A percentile compares a stretch with the other conserved stretches of the same genome.
These are phyloP conservation scores for Aspergillus taichungensis DNA, from an alignment of 495 filamentous ascomycete species.

Conservation along the genomic window DNA sequence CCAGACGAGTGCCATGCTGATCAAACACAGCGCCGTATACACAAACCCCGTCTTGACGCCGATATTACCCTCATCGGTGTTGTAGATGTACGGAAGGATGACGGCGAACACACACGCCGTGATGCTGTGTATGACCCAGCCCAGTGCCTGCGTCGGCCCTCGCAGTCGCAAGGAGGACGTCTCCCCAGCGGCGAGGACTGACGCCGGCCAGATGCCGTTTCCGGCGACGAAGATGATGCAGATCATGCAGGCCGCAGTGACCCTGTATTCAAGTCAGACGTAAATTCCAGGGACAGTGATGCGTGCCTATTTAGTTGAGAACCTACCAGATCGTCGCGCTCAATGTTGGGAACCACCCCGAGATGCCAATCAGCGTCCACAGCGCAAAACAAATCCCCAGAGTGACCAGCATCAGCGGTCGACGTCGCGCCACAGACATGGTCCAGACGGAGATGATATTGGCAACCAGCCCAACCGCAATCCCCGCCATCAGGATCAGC, in stretches of 20 bases:
- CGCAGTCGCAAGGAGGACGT: constrained; percentile 25
- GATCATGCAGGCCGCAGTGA: constrained; percentile 21
- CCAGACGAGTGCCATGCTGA: constrained; percentile 9
- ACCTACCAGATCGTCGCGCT: constrained; percentile 3
- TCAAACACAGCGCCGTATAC: constrained; percentile 13
- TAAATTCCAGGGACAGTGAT: no score
- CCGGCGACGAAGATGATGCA: constrained; percentile 19
- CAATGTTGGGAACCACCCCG: constrained; percentile 14
- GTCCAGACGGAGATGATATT: constrained; percentile 23
- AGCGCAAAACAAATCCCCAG: constrained; percentile 11
- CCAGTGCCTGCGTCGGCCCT: background rate
- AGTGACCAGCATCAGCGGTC: constrained; percentile 13
- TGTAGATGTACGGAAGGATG: constrained; percentile 18
- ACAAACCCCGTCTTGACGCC: constrained; percentile 19
- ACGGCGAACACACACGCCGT: constrained; percentile 4
- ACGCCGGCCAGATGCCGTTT: constrained; percentile 26
- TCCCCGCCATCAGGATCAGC: constrained; percentile 23
- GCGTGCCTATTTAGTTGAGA: constrained; percentile 22
- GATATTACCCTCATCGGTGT: constrained; percentile 15
- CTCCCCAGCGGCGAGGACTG: constrained; percentile 24
- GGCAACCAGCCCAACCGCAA: constrained; percentile 22
- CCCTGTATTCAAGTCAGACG: constrained; percentile 11
- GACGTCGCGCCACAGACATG: constrained; percentile 18
- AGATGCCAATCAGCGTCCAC: constrained; percentile 26
- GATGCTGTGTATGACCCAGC: no score